Conservation (phyloP, 2,329 filamentous ascomycete species). For the Colletotrichum gigasporum region DNA sequence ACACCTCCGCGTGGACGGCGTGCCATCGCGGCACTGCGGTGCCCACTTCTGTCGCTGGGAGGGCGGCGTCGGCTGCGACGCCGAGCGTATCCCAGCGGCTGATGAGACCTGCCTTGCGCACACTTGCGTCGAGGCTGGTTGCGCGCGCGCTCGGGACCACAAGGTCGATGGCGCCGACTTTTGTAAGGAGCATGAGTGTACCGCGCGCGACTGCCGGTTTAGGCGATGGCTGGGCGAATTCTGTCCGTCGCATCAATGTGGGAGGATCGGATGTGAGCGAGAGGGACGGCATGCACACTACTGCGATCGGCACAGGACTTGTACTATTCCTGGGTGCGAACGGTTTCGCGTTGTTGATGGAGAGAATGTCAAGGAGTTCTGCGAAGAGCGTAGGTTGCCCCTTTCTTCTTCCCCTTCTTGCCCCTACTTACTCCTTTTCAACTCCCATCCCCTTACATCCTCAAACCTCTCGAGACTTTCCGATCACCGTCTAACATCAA, state of each 20-base stretch:
- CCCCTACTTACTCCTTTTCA: neutral
- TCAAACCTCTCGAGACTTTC: neutral
- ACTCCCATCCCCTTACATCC: no score
- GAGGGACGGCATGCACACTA: slow-evolving; percentile 28
- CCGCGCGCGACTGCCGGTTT: slow-evolving; percentile 34
- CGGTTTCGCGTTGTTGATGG: slow-evolving; percentile 23
- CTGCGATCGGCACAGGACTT: slow-evolving; percentile 36
- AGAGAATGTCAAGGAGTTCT: slow-evolving; percentile 26
- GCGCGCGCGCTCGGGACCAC: slow-evolving; percentile 31
- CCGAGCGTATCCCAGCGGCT: slow-evolving; percentile 29
- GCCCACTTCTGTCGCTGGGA: slow-evolving; percentile 40
- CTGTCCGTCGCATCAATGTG: slow-evolving; percentile 40
- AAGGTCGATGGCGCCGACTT: slow-evolving; percentile 13
- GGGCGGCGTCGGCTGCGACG: slow-evolving; percentile 36
- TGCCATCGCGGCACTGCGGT: slow-evolving; percentile 38
- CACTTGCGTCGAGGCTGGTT: slow-evolving; percentile 35
- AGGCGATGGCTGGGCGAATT: slow-evolving; percentile 34
- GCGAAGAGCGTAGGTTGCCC: slow-evolving; percentile 37
- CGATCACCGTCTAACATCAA: neutral
- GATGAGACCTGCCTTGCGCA: slow-evolving; percentile 35
- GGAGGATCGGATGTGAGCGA: slow-evolving; percentile 38
- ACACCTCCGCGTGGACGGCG: slow-evolving; percentile 38
- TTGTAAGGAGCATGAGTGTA: slow-evolving; percentile 39
- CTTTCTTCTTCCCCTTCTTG: neutral
- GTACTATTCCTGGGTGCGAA: slow-evolving; percentile 21